Evolutionary conservation across 2,329 filamentous ascomycete species (phyloP).

Genomic region (Neocatenulostroma microsporum): DNA sequence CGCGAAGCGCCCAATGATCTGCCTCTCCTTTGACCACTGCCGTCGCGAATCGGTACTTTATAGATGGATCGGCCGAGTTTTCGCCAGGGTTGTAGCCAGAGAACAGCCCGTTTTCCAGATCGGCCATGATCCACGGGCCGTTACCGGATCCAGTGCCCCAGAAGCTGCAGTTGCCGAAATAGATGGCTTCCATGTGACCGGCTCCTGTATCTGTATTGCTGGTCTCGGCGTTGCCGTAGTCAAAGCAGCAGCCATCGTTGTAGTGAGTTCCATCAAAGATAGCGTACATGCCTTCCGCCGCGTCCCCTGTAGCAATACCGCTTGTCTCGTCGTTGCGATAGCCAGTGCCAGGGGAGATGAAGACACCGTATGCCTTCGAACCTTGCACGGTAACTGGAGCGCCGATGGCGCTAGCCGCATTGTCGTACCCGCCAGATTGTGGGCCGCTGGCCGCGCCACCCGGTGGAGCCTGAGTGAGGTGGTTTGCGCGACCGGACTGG

Average conservation of each 20-base stretch:
- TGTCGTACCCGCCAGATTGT: slow-evolving; percentile 50
- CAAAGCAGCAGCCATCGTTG: slow-evolving; percentile 43
- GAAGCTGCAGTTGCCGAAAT: slow-evolving; percentile 49
- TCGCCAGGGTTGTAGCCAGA: slow-evolving; percentile 42
- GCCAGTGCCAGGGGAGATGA: slow-evolving; percentile 53
- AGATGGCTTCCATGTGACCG: slow-evolving; percentile 63
- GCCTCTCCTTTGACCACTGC: slow-evolving; percentile 48
- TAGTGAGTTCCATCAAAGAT: slow-evolving; percentile 54
- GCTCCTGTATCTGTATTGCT: slow-evolving; percentile 44
- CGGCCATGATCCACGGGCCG: slow-evolving; percentile 62
- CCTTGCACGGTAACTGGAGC: slow-evolving; percentile 53
- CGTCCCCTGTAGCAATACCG: slow-evolving; percentile 50
- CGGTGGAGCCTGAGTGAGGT: slow-evolving; percentile 54
- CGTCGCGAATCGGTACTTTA: slow-evolving; percentile 51
- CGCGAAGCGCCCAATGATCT: slow-evolving; percentile 53
- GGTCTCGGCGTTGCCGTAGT: slow-evolving; percentile 38
- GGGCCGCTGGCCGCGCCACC: slow-evolving; percentile 50
- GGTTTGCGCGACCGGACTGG: slow-evolving; percentile 55
- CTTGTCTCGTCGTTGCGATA: slow-evolving; percentile 52
- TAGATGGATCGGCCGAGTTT: slow-evolving; percentile 47
- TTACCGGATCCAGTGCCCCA: slow-evolving; percentile 52
- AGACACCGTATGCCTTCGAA: slow-evolving; percentile 53
- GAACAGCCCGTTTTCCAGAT: slow-evolving; percentile 61
- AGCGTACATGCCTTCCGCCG: slow-evolving; percentile 53
- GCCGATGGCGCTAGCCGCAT: slow-evolving; percentile 51